Conservation (phyloP, 1,284 basidiomycete species). For the Pseudozyma sp. region DNA sequence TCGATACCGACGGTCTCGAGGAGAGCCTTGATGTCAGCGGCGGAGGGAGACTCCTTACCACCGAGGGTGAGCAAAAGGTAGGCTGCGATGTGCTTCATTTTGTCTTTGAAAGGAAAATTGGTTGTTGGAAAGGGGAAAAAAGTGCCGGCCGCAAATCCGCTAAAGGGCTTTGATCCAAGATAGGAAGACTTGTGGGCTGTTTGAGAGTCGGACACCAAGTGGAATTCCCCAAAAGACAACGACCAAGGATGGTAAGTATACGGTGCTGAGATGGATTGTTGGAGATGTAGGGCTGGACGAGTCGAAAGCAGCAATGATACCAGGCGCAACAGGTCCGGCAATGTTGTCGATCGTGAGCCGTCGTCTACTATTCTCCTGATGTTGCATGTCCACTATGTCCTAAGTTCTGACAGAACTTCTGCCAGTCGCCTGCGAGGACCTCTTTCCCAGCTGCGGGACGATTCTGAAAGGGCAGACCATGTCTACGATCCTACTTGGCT, state of each 20-base stretch:
- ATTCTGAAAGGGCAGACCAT: no score
- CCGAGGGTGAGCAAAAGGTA: conserved; percentile 97
- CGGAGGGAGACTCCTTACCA: conserved; percentile 87
- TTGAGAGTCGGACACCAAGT: conserved; percentile 37
- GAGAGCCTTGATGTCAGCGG: conserved; percentile 89
- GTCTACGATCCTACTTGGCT: no score
- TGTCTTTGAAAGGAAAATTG: conserved; percentile 11
- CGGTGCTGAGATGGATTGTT: not conserved
- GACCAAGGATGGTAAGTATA: conserved; percentile 29
- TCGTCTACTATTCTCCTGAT: no score
- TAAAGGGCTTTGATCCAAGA: conserved; percentile 64
- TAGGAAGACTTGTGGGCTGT: conserved; percentile 83
- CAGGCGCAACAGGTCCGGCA: not conserved
- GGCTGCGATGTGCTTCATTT: conserved; percentile 68
- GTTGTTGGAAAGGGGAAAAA: conserved; percentile 13
- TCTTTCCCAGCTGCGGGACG: no score
- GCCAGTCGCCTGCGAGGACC: no score
- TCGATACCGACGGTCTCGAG: conserved; percentile 87
- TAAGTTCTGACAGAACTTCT: no score
- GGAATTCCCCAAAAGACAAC: conserved; percentile 29
- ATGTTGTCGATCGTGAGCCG: not conserved
- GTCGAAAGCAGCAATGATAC: conserved; percentile 7
- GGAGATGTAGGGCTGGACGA: not conserved
- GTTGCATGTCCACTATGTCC: no score
- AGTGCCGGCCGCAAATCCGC: conserved; percentile 68